Conservation (phyloP, 2,329 filamentous ascomycete genomes). For the Hymenoscyphus linearis region DNA sequence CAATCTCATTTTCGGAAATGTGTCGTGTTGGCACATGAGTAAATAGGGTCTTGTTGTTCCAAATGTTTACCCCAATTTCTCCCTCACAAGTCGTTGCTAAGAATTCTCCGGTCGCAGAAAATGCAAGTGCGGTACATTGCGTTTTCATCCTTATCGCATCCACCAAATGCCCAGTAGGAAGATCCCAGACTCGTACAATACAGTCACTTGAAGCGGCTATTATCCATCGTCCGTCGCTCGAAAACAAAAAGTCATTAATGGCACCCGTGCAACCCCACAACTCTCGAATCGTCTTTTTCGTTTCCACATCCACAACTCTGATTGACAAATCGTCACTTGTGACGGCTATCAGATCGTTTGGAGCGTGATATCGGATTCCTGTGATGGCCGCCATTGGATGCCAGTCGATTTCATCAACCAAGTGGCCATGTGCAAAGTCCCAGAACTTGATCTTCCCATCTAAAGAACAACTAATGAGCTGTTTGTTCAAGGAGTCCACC, state of each 20-base stretch:
- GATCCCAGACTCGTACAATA: slow-evolving; percentile 83
- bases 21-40: slow-evolving; percentile 81
- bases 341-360: slow-evolving; percentile 81
- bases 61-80: slow-evolving; percentile 83
- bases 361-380: slow-evolving; percentile 72
- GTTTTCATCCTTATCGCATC: slow-evolving; percentile 79
- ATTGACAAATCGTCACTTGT: slow-evolving; percentile 86
- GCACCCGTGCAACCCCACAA: slow-evolving; percentile 73
- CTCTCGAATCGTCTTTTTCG: slow-evolving; percentile 85
- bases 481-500: slow-evolving; percentile 84
- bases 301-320: slow-evolving; percentile 84
- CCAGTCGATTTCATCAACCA: slow-evolving; percentile 81
- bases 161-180: slow-evolving; percentile 91
- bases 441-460: slow-evolving; percentile 97
- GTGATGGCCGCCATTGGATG: slow-evolving; percentile 70
- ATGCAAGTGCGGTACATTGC: slow-evolving; percentile 77
- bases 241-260: slow-evolving; percentile 83
- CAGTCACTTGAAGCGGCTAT: slow-evolving; percentile 79
- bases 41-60: slow-evolving; percentile 92
- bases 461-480: slow-evolving; percentile 76
- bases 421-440: slow-evolving; percentile 81
- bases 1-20: slow-evolving; percentile 72
- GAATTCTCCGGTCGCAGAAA: slow-evolving; percentile 87
- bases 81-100: slow-evolving; percentile 84
- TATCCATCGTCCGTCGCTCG: slow-evolving; percentile 89